These are phyloP conservation scores for Hygrophila difformis DNA, from an alignment of 257 asterid genomes.

Conservation along the genomic window DNA sequence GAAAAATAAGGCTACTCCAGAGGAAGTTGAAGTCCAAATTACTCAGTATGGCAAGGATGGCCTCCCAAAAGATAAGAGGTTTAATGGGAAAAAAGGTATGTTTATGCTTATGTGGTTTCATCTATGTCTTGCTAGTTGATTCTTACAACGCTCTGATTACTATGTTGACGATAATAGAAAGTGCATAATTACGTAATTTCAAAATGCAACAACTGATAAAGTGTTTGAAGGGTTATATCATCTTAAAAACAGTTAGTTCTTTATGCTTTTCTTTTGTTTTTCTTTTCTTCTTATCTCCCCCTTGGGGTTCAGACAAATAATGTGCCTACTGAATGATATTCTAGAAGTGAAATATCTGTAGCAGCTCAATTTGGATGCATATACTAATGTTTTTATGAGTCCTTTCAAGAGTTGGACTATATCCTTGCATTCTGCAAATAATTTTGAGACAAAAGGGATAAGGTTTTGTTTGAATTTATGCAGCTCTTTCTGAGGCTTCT, in stretches of 20 bases:
- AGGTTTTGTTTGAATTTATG: constrained; percentile 12
- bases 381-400: not conserved
- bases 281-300: too few species aligned
- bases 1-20: constrained; percentile 92
- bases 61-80: constrained; percentile 90
- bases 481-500: constrained; percentile 99
- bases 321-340: too few species aligned
- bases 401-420: not conserved
- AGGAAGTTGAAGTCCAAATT: constrained; percentile 84
- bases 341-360: too few species aligned
- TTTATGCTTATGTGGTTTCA: not conserved
- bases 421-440: not conserved
- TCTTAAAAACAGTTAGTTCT: too few species aligned
- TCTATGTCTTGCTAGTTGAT: not conserved
- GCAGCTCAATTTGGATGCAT: too few species aligned
- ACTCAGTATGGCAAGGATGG: constrained; percentile 77
- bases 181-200: too few species aligned
- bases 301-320: too few species aligned
- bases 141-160: too few species aligned
- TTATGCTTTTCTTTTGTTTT: too few species aligned
- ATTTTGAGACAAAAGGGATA: constrained; percentile 1
- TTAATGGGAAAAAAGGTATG: constrained; percentile 90
- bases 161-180: too few species aligned
- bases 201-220: too few species aligned
- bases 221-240: too few species aligned